Base-by-base conservation (phyloP, 176 grass and related monocot genomes). In the Typha latifolia region DNA sequence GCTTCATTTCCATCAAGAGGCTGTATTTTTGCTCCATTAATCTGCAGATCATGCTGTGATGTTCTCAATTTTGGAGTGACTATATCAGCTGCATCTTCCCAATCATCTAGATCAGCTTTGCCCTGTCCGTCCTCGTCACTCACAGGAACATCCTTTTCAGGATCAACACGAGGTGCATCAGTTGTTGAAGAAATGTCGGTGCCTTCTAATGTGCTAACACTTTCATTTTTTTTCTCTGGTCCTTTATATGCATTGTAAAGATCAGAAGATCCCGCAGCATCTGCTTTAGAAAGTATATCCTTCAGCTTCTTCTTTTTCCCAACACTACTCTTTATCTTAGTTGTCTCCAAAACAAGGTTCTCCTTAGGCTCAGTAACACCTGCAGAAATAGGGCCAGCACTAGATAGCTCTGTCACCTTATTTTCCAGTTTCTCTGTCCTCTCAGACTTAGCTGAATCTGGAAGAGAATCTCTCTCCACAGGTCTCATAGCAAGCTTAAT, bases 191-290 rank as follows among this genome's bases (percentile, higher is more conserved):
- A 77, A 69, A 24, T 78, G 74, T 74, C 74, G 43, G 50, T 49
- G 62, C 14, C 64, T 52, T 88, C 82, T 51, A 63, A 4, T 32
- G 48, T 69, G 18, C 12, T 76, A 62, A 48, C 48, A 72, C 47
- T 57, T 63, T 91, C 88, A 12, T 66, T 21, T n/a, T 80, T 86
- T 73, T 96, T 88, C 63, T 96, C 80, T 32, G 88, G 85, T 47
- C 92, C 85, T 49, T 89, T 96, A 63, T 91, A 96, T 62, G 92
- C 92, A 80, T 87, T 96, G 69, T 96, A 96, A 80, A 96, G 83
- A 73, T 96, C 92, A 68, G 88, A 89, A 65, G 50, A 75, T 56
- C 88, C 92, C 3, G 92, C 92, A 19, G 92, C 92, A 89, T 96
- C 92, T 62, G 92, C 92, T 81, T 91, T 96, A 32, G 82, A 86